Evolutionary conservation across 1,139 yeast genomes (phyloP), one percentile per base, ranked within the genome.

Genomic region (Candida gigantensis): DNA sequence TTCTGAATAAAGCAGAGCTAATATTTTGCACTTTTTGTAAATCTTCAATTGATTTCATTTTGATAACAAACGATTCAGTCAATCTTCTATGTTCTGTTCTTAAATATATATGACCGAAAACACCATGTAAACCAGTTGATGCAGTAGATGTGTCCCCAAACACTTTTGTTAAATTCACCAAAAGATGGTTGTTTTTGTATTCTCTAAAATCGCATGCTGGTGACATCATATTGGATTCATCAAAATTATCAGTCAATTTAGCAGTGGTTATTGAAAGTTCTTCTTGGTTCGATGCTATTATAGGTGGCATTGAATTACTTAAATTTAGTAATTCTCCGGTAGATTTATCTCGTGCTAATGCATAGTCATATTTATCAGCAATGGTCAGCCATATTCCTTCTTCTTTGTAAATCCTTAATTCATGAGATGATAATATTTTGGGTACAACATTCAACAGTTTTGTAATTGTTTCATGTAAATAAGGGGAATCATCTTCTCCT

Each of bases 41-140:
- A 40, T 81, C 82, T 39, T 71, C 73, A 1, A 81, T 79, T 4
- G 78, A 69, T 44, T 70, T 63, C 30, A 88, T 77, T 44, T 78
- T 79, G 32, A 86, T 79, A 7, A 85, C 79, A 63, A 84, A 86
- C 0, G 95, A 82, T 62, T 88, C 96, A 0, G 96, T 84, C 42
- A 88, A 66, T 49, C 87, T 72, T 49, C 71, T 75, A 36, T 74
- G 73, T 24, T 76, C 70, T 45, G 82, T 84, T 54, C 95, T 70
- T 49, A 88, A 63, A 53, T 82, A 84, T 61, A 88, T 65, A 52
- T 81, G 79, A 3, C 90, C 90, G 30, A 79, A 79, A 74, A 81
- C 72, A 29, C 87, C 86, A 9, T 75, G 70, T 47, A 83, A 80
- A 2, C 89, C 89, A 27, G 78, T 75, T n/a, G 89, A 88, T 41